A percentile compares a stretch with the other conserved stretches of the same genome.
These are phyloP conservation scores for Citrus maxima DNA, from an alignment of 345 rosid species.

Conservation along the genomic window DNA sequence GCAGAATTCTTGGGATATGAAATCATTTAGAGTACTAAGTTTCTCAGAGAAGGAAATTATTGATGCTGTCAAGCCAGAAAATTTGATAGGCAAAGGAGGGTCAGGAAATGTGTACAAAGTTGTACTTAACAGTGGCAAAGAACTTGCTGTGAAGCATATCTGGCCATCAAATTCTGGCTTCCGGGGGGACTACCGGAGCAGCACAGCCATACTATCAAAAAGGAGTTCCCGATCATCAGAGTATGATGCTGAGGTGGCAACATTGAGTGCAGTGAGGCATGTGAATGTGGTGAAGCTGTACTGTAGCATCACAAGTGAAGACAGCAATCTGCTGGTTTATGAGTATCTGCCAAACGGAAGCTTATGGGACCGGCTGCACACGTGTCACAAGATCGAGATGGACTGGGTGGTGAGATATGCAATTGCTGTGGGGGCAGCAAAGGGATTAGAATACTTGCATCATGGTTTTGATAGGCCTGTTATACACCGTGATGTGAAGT, in stretches of 20 bases:
- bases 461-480: slow-evolving; percentile 72
- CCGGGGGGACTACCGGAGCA: slow-evolving; percentile 36
- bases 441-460: slow-evolving; percentile 83
- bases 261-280: slow-evolving; percentile 73
- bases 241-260: slow-evolving; percentile 66
- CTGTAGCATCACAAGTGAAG: slow-evolving; percentile 84
- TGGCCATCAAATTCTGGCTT: slow-evolving; percentile 32
- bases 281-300: slow-evolving; percentile 82
- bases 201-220: slow-evolving; percentile 40
- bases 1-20: slow-evolving; percentile 63
- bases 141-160: slow-evolving; percentile 81
- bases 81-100: slow-evolving; percentile 85
- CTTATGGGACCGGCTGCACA: slow-evolving; percentile 82
- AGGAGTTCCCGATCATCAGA: slow-evolving; percentile 36
- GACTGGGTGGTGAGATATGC: slow-evolving; percentile 65
- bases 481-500: slow-evolving; percentile 84
- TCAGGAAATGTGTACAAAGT: slow-evolving; percentile 83
- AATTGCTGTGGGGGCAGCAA: slow-evolving; percentile 77
- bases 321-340: slow-evolving; percentile 78
- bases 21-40: slow-evolving; percentile 49
- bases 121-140: slow-evolving; percentile 47
- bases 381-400: slow-evolving; percentile 45
- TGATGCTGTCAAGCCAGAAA: slow-evolving; percentile 55
- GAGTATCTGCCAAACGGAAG: slow-evolving; percentile 83
- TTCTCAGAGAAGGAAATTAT: slow-evolving; percentile 64